These are phyloP conservation scores for Debaryomyces maramus DNA, from an alignment of 805 yeast species.

Conservation along the genomic window DNA sequence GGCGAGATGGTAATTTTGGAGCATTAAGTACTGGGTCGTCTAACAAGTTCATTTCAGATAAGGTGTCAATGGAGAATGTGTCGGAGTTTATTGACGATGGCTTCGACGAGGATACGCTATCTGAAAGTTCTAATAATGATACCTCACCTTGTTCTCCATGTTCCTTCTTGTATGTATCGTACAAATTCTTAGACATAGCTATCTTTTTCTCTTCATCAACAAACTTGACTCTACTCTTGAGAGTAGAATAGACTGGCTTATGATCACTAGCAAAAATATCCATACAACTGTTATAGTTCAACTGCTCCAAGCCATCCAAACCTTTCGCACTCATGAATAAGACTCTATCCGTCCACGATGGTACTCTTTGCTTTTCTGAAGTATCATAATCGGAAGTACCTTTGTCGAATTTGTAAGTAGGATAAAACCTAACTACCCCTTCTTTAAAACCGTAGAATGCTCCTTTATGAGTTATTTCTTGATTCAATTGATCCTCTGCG, in stretches of 20 bases:
- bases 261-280: slow-evolving; percentile 76
- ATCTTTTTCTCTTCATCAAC: slow-evolving; percentile 49
- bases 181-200: slow-evolving; percentile 26
- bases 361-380: slow-evolving; percentile 87
- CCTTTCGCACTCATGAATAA: slow-evolving; percentile 54
- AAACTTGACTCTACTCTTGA: slow-evolving; percentile 61
- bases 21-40: slow-evolving; percentile 25
- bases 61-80: slow-evolving; percentile 27
- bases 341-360: slow-evolving; percentile 97
- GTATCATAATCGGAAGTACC: slow-evolving; percentile 83
- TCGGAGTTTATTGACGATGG: slow-evolving; percentile 10
- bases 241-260: slow-evolving; percentile 86
- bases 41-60: slow-evolving; percentile 37
- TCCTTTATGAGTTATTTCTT: slow-evolving; percentile 66
- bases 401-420: slow-evolving; percentile 93
- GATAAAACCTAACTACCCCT: slow-evolving; percentile 74
- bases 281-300: slow-evolving; percentile 67
- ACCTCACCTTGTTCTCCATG: slow-evolving; percentile 21
- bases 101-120: slow-evolving; percentile 8
- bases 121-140: slow-evolving; percentile 9
- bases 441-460: slow-evolving; percentile 83
- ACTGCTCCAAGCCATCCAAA: slow-evolving; percentile 46
- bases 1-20: slow-evolving; percentile 24
- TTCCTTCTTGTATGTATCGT: slow-evolving; percentile 29
- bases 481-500: slow-evolving; percentile 74